phyloP scores from a whole-genome alignment of 139 green algal species.

The Tetradesmus obliquus region DNA sequence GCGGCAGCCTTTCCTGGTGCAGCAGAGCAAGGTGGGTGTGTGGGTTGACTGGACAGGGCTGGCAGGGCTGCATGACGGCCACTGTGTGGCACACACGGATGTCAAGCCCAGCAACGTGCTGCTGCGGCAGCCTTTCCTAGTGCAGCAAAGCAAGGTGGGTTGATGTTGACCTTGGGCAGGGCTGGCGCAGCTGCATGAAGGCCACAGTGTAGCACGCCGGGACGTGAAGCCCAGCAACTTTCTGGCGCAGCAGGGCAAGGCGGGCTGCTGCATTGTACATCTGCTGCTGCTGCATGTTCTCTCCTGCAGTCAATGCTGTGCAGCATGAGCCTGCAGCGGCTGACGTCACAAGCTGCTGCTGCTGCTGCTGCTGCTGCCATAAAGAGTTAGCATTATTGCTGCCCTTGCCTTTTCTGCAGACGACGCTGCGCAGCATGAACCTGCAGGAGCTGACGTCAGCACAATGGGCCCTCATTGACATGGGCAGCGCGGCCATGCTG shows the following conservation, averaged over 20 bases:
- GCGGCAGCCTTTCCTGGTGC: neutral
- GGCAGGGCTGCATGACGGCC: conserved; percentile 10
- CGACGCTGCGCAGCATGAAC: neutral
- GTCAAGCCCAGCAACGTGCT: conserved; percentile 29
- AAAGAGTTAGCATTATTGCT: too few relatives aligned
- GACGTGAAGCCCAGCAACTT: too few relatives aligned
- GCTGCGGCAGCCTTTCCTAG: conserved; percentile 8
- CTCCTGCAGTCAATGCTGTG: neutral
- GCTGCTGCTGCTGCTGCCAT: neutral
- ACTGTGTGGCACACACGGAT: neutral
- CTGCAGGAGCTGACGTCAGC: conserved; percentile 2
- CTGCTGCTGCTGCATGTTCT: too few relatives aligned
- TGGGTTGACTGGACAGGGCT: too few relatives aligned
- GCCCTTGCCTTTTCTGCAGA: neutral
- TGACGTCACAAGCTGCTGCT: neutral
- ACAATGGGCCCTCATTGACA: conserved; percentile 15
- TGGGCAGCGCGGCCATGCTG: conserved; percentile 13
- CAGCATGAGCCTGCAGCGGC: neutral
- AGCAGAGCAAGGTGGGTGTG: neutral
- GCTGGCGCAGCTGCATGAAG: too few relatives aligned
- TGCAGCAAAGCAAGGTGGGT: neutral
- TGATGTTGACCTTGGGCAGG: neutral
- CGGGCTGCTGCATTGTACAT: too few relatives aligned
- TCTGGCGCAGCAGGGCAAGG: too few relatives aligned
- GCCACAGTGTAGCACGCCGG: too few relatives aligned